These are phyloP conservation scores for Boletus fagicola DNA, from an alignment of 768 basidiomycete species.

Conservation along the genomic window DNA sequence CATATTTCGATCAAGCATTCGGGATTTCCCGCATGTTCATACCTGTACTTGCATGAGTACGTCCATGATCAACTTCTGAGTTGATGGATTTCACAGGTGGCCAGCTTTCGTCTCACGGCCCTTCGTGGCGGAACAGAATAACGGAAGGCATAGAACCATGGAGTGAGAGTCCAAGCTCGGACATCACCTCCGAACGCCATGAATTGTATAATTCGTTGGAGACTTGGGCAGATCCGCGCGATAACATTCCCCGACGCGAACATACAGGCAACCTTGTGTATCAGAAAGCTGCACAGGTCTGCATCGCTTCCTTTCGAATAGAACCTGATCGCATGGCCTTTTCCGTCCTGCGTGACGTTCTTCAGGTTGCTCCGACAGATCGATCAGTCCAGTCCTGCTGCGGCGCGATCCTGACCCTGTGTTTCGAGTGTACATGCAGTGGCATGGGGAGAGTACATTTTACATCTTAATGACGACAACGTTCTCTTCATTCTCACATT, in stretches of 20 bases:
- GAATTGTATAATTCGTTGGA: slow-evolving; percentile 28
- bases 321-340: slow-evolving; percentile 20
- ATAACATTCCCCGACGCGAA: slow-evolving; percentile 25
- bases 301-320: slow-evolving; percentile 21
- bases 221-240: slow-evolving; percentile 26
- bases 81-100: slow-evolving; percentile 14
- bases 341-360: slow-evolving; percentile 33
- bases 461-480: slow-evolving; percentile 11
- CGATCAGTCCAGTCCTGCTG: slow-evolving; percentile 30
- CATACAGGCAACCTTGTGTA: slow-evolving; percentile 38
- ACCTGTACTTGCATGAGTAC: slow-evolving; percentile 30
- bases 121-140: slow-evolving; percentile 29
- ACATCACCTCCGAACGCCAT: slow-evolving; percentile 23
- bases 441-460: slow-evolving; percentile 34
- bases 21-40: slow-evolving; percentile 37
- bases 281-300: slow-evolving; percentile 36
- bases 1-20: slow-evolving; percentile 46
- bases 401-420: slow-evolving; percentile 28
- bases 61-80: slow-evolving; percentile 7
- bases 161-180: slow-evolving; percentile 14
- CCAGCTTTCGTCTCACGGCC: slow-evolving; percentile 31
- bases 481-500: slow-evolving; percentile 7
- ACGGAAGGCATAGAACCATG: slow-evolving; percentile 5
- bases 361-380: slow-evolving; percentile 27
- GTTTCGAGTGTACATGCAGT: slow-evolving; percentile 30